Base-by-base conservation (phyloP, 148 eudicot species). In the Cornus controversa region DNA sequence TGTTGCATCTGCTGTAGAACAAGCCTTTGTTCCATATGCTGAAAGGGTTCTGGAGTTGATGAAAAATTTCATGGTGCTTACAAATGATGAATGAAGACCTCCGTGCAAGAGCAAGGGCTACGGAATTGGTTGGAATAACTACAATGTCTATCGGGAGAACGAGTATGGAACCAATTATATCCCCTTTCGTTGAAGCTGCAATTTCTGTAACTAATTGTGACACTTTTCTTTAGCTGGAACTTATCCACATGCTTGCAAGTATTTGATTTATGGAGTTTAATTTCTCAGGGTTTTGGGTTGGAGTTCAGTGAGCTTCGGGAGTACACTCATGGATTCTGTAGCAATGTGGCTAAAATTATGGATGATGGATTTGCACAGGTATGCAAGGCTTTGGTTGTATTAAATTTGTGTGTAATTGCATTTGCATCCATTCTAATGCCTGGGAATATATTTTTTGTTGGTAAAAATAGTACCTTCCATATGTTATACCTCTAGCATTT, bases 231-330 rank as follows among this genome's bases (percentile, higher is more conserved):
- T 47, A 60, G 26, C n/a, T 53, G 27, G 34, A 65, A 31, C 42
- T 81, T 47, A n/a, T n/a, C n/a, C n/a, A n/a, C 40, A 26, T 54
- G 18, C 22, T 70, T 47, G 53, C 45, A 7, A 28, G 34, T 24
- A 29, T 57, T 62, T 78, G 53, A 77, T 69, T 67, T 24, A 78
- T 23, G 70, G 63, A 45, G 75, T 67, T 69, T 77, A 5, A 53
- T 42, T 68, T 77, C 50, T 74, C 85, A 96, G 99, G 99, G 99
- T 73, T 96, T 87, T 81, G 87, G 80, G 25, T 81, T 96, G 88
- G 99, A 93, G 71, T 93, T 74, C 82, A 96, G 98, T 82, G 99
- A 96, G 83, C 94, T 96, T 82, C 94, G 99, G 72, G 97, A 96
- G 85, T 93, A 96, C 77, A 90, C 98, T 79, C 97, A 96, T 80